These are phyloP conservation scores for Amauroascus verrucosus DNA, from an alignment of 2,329 filamentous ascomycete species.

Conservation along the genomic window DNA sequence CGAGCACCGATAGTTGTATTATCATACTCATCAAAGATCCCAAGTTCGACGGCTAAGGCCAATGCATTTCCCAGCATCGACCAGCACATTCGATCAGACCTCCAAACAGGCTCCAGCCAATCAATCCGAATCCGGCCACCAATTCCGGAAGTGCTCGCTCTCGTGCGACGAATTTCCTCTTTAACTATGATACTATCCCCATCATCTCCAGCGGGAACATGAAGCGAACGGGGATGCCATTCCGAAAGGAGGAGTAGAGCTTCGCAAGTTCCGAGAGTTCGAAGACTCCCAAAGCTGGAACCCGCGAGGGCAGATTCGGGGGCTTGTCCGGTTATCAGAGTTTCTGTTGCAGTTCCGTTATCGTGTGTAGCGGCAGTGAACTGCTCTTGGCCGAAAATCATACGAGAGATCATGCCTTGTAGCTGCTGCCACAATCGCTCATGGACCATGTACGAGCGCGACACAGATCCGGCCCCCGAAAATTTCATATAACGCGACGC, in stretches of 20 bases:
- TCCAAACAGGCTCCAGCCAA: slow-evolving; percentile 45
- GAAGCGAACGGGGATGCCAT: slow-evolving; percentile 47
- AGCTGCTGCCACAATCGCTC: slow-evolving; percentile 84
- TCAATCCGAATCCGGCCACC: slow-evolving; percentile 43
- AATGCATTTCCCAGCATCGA: slow-evolving; percentile 47
- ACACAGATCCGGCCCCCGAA: slow-evolving; percentile 60
- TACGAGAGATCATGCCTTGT: slow-evolving; percentile 77
- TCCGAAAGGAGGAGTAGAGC: slow-evolving; percentile 46
- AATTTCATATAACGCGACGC: slow-evolving; percentile 70
- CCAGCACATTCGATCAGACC: slow-evolving; percentile 52
- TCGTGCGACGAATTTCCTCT: slow-evolving; percentile 36
- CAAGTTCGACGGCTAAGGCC: slow-evolving; percentile 44
- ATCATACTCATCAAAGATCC: slow-evolving; percentile 43
- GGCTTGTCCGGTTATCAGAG: slow-evolving; percentile 37
- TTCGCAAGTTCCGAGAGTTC: slow-evolving; percentile 66
- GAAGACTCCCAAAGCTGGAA: slow-evolving; percentile 50
- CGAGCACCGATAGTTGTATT: slow-evolving; percentile 26
- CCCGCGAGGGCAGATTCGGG: slow-evolving; percentile 17
- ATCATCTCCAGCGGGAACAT: slow-evolving; percentile 45
- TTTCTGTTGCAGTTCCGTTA: slow-evolving; percentile 44
- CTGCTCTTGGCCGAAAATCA: slow-evolving; percentile 86
- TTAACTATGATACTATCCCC: slow-evolving; percentile 45
- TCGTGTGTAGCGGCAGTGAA: slow-evolving; percentile 68
- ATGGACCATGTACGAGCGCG: slow-evolving; percentile 72
- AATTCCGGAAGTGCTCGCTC: slow-evolving; percentile 23